Percentiles rank a stretch among this genome's conserved stretches.
These are phyloP conservation scores for Rhizophora mangle DNA, from an alignment of 345 rosid genomes.

Conservation along the genomic window DNA sequence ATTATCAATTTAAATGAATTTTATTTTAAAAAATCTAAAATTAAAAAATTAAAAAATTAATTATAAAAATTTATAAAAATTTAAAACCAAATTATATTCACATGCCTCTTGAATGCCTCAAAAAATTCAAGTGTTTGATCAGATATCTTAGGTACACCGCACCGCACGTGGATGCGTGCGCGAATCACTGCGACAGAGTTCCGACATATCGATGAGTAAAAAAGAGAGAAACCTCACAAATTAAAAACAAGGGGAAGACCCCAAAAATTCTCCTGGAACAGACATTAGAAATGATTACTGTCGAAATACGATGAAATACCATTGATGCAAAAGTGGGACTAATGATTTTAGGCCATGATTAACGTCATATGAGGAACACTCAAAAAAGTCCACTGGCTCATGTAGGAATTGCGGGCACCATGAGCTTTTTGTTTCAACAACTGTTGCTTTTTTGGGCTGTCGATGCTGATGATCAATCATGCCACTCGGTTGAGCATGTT, in stretches of 20 bases:
- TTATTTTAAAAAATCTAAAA: too few relatives aligned
- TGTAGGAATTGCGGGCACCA: slow-evolving; percentile 4
- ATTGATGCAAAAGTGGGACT: slow-evolving; percentile 3
- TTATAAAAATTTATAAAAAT: too few relatives aligned
- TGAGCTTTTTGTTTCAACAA: not conserved
- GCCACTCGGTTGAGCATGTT: slow-evolving; percentile 28
- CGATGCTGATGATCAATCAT: slow-evolving; percentile 4
- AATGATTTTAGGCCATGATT: slow-evolving; percentile 27
- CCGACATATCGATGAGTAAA: slow-evolving; percentile 12
- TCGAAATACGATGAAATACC: slow-evolving; percentile 11
- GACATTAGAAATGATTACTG: slow-evolving; percentile 22
- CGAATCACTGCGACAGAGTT: slow-evolving; percentile 14
- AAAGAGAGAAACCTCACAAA: not conserved
- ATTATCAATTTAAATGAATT: too few relatives aligned
- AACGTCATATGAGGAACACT: not conserved
- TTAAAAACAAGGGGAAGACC: too few relatives aligned
- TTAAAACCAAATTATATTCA: too few relatives aligned
- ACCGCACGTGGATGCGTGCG: slow-evolving; percentile 28
- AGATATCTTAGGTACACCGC: slow-evolving; percentile 5
- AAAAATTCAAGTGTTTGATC: too few relatives aligned
- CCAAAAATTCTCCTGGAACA: not conserved
- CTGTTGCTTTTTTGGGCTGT: slow-evolving; percentile 3
- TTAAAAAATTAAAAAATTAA: too few relatives aligned
- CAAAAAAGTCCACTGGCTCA: slow-evolving; percentile 3
- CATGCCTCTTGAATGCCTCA: too few relatives aligned